A percentile compares a stretch with the other conserved stretches of the same genome.
Conservation (phyloP, 768 basidiomycete species). For the Mycena haematopus region DNA sequence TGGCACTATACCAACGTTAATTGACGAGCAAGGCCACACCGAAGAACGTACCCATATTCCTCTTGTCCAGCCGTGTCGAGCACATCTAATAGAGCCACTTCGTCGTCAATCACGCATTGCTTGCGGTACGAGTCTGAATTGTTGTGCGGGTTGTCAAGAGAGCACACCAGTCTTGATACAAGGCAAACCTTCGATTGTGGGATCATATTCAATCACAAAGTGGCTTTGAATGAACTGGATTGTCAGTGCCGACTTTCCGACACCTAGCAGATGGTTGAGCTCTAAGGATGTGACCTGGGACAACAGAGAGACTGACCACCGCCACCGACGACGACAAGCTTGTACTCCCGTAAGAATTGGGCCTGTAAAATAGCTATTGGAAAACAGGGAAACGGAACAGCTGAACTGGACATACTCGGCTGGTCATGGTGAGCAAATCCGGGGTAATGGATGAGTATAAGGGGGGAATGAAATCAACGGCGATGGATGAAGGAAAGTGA, state of each 20-base stretch:
- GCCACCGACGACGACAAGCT: constrained; percentile 77
- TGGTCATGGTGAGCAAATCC: constrained; percentile 17
- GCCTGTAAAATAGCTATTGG: background rate
- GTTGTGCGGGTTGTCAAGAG: background rate
- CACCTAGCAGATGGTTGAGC: constrained; percentile 13
- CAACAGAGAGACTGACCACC: constrained; percentile 54
- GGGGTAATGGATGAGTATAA: constrained; percentile 20
- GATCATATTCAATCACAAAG: constrained; percentile 80
- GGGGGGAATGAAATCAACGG: constrained; percentile 21
- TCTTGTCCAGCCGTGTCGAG: constrained; percentile 98
- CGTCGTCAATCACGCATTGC: constrained; percentile 97
- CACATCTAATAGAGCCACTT: constrained; percentile 96
- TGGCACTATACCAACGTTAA: constrained; percentile 62
- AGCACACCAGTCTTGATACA: constrained; percentile 22
- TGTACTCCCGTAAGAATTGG: constrained; percentile 33
- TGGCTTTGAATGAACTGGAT: constrained; percentile 98
- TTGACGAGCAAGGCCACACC: background rate
- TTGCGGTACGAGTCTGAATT: constrained; percentile 91
- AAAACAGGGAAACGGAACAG: background rate
- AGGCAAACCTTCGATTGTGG: constrained; percentile 42
- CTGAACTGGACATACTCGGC: constrained; percentile 8
- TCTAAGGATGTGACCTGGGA: no score
- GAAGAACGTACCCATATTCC: constrained; percentile 84
- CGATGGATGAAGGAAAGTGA: constrained; percentile 2
- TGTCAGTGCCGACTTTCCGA: constrained; percentile 89